phyloP scores from a whole-genome alignment of 176 grass and related monocot species.

The Pontederia crassipes region DNA sequence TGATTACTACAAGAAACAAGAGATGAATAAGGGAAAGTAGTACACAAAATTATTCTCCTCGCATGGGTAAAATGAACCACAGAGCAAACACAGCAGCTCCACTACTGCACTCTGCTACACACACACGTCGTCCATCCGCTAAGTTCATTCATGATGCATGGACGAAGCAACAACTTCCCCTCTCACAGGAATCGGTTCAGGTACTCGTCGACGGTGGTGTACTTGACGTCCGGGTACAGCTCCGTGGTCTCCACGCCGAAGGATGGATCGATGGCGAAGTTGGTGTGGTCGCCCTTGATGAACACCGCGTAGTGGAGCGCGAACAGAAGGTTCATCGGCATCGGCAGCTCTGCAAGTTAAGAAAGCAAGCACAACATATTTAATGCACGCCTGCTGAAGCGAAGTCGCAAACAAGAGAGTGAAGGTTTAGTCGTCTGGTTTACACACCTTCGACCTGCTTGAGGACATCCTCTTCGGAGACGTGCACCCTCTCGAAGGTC shows the following conservation, averaged over 20 bases:
- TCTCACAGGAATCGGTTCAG: too few relatives aligned
- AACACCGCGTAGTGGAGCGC: constrained; percentile 34
- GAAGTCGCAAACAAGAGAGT: neutral
- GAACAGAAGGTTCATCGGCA: constrained; percentile 15
- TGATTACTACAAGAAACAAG: too few relatives aligned
- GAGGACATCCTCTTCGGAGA: neutral
- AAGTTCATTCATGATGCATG: too few relatives aligned
- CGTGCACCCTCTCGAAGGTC: neutral
- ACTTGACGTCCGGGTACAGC: constrained; percentile 66
- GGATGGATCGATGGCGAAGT: constrained; percentile 39
- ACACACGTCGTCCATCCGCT: too few relatives aligned
- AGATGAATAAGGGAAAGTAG: too few relatives aligned
- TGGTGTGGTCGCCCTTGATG: constrained; percentile 33
- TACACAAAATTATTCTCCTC: too few relatives aligned
- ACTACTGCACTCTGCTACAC: too few relatives aligned
- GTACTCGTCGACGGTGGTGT: constrained; percentile 51
- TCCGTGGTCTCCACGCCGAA: constrained; percentile 38
- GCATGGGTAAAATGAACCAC: too few relatives aligned
- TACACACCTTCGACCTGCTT: constrained; percentile 3
- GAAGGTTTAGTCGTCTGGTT: too few relatives aligned
- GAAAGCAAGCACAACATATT: neutral
- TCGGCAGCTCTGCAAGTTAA: neutral
- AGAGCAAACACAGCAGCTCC: too few relatives aligned
- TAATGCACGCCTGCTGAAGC: neutral
- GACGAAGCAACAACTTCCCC: too few relatives aligned